Conservation (phyloP, 192 early-diverging fungal species). For the Coemansia sp. region DNA sequence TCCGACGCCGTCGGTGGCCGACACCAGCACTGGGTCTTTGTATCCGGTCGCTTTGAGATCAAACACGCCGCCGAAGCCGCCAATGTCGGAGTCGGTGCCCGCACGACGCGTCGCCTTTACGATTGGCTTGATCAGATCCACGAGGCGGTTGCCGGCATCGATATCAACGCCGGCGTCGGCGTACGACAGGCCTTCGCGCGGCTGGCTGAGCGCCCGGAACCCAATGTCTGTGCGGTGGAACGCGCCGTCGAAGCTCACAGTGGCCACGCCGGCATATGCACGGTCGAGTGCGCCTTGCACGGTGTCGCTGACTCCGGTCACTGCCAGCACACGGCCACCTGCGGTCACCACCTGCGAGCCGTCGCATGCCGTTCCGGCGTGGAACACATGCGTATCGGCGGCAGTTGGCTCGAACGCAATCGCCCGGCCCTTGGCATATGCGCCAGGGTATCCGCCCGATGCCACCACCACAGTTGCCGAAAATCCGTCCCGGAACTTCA, state of each 20-base stretch:
- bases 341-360: slow-evolving; percentile 70
- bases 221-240: slow-evolving; percentile 95
- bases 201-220: slow-evolving; percentile 60
- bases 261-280: slow-evolving; percentile 68
- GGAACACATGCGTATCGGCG: slow-evolving; percentile 71
- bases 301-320: slow-evolving; percentile 76
- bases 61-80: slow-evolving; percentile 98
- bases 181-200: slow-evolving; percentile 75
- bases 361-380: slow-evolving; percentile 78
- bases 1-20: slow-evolving; percentile 98
- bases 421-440: slow-evolving; percentile 76
- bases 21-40: slow-evolving; percentile 89
- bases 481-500: slow-evolving; percentile 69
- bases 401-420: slow-evolving; percentile 62
- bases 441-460: slow-evolving; percentile 89
- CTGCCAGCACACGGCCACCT: slow-evolving; percentile 94
- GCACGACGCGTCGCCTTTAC: slow-evolving; percentile 89
- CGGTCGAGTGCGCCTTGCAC: slow-evolving; percentile 75
- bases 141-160: slow-evolving; percentile 92
- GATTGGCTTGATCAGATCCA: slow-evolving; percentile 92
- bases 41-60: slow-evolving; percentile 93
- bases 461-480: slow-evolving; percentile 93
- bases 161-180: slow-evolving; percentile 95
- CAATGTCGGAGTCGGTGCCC: slow-evolving; percentile 96
- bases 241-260: slow-evolving; percentile 82